Base-by-base conservation (phyloP, 768 basidiomycete species). In the Tricholoma terreum region DNA sequence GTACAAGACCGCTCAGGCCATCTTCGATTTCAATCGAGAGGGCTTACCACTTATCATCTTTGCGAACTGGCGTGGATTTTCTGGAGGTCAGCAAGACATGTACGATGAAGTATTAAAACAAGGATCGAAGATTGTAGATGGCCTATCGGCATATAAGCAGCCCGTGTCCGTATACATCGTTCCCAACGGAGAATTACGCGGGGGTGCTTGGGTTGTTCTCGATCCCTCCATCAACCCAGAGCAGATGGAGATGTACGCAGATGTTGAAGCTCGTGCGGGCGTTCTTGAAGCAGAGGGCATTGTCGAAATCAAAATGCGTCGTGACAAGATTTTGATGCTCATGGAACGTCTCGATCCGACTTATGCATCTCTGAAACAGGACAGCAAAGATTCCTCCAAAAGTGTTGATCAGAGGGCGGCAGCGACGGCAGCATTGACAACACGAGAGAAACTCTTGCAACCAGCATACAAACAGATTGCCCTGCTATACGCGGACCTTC, bases 31-130 rank as follows among this genome's bases (percentile, higher is more conserved):
- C 79, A 90, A 96, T 75, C 89, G 97, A 42, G 97, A 99, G 74
- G 93, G 92, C 21, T 79, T 99, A 12, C 97, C 97, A 4, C 80
- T 99, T 58, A 95, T 98, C 72, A 95, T 99, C 73, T 98, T 99
- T 68, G 97, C 97, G 54, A 99, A 99, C 79, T 98, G 97, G 94
- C 91, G 97, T 78, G 97, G 97, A 22, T 99, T 99, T 86, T 99
- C 97, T 19, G 97, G 97, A 61, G 97, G 97, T 61, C 95, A 98
- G 73, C 95, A 97, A 73, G 95, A 98, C 73, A 98, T 98, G 94
- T 96, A 94, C 67, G 94, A 98, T 73, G 95, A 96, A 71, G 84
- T 98, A 56, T 79, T 98, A 67, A 98, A 98, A 75, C 93, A 98
- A 71, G 95, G 95, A 40, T 90, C 95, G 15, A 98, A 96, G 77